Evolutionary conservation across 2,329 filamentous ascomycete genomes (phyloP).

Genomic region (Fusarium burgessii): DNA sequence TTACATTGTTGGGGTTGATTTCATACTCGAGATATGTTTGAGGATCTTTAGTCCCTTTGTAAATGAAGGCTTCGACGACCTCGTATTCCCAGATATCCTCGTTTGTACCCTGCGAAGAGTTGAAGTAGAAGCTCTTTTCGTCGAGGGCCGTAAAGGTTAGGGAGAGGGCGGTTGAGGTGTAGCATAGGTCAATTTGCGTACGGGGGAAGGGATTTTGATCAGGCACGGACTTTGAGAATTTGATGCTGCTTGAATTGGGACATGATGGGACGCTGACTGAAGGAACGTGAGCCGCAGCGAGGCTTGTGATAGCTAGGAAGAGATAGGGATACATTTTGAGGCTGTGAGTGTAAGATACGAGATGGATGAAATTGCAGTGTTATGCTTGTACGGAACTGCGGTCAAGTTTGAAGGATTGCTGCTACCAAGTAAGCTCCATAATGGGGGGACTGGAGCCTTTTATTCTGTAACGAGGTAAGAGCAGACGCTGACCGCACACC

Average conservation of each 20-base stretch:
- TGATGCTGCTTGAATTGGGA: slow-evolving; percentile 51
- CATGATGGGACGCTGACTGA: slow-evolving; percentile 56
- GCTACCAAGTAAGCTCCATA: too few relatives aligned
- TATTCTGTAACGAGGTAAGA: too few relatives aligned
- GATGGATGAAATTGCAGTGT: background rate
- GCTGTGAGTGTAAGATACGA: slow-evolving; percentile 1
- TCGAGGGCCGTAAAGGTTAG: slow-evolving; percentile 59
- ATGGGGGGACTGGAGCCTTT: too few relatives aligned
- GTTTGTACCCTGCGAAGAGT: slow-evolving; percentile 57
- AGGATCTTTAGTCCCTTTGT: slow-evolving; percentile 59
- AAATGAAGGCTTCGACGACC: slow-evolving; percentile 64
- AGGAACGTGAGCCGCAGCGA: slow-evolving; percentile 38
- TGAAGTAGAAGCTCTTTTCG: slow-evolving; percentile 62
- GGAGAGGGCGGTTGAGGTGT: slow-evolving; percentile 55
- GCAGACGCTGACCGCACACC: too few relatives aligned
- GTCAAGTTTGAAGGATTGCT: too few relatives aligned
- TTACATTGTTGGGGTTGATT: slow-evolving; percentile 63
- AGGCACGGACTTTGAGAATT: slow-evolving; percentile 58
- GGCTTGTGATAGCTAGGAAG: background rate
- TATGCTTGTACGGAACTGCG: too few relatives aligned
- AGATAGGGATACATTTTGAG: slow-evolving; percentile 22
- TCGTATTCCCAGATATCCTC: slow-evolving; percentile 62
- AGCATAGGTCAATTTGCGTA: slow-evolving; percentile 62
- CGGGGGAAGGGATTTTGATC: slow-evolving; percentile 55
- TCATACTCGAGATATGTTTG: slow-evolving; percentile 64